A percentile compares a stretch with the other conserved stretches of the same genome.
Conservation (phyloP, 2,329 filamentous ascomycete genomes). For the Xylariaceae sp. region DNA sequence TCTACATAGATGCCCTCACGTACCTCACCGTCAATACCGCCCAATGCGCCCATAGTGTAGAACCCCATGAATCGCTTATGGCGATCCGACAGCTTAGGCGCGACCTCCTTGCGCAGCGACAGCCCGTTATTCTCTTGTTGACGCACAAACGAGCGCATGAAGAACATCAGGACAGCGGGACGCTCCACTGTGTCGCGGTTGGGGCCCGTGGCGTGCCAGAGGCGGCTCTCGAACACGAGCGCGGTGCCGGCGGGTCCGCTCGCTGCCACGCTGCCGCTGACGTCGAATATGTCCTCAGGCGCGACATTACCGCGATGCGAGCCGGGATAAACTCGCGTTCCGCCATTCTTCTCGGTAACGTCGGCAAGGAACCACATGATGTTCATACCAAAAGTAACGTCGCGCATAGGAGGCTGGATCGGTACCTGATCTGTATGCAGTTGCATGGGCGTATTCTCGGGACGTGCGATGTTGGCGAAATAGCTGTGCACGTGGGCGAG, state of each 20-base stretch:
- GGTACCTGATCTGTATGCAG: slow-evolving; percentile 26
- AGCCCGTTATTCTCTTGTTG: slow-evolving; percentile 27
- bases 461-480: slow-evolving; percentile 27
- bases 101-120: slow-evolving; percentile 24
- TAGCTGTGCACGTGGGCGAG: slow-evolving; percentile 24
- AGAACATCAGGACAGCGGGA: slow-evolving; percentile 26
- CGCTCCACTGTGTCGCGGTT: slow-evolving; percentile 18
- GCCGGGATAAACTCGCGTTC: slow-evolving; percentile 23
- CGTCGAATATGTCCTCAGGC: slow-evolving; percentile 17
- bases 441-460: slow-evolving; percentile 22
- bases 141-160: slow-evolving; percentile 27
- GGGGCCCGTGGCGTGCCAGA: slow-evolving; percentile 27
- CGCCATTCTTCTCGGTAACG: slow-evolving; percentile 27
- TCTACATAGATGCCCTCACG: slow-evolving; percentile 17
- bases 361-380: slow-evolving; percentile 26
- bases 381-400: slow-evolving; percentile 22
- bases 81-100: slow-evolving; percentile 21
- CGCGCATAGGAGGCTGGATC: slow-evolving; percentile 20
- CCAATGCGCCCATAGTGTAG: slow-evolving; percentile 18
- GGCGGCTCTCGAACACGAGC: slow-evolving; percentile 23
- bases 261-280: slow-evolving; percentile 19
- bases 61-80: slow-evolving; percentile 19
- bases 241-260: slow-evolving; percentile 23
- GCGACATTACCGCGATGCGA: slow-evolving; percentile 19
- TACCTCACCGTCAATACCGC: slow-evolving; percentile 19